Evolutionary conservation across 495 filamentous ascomycete genomes (phyloP), one percentile per base, ranked within the genome.

Genomic region (Talaromyces adpressus): DNA sequence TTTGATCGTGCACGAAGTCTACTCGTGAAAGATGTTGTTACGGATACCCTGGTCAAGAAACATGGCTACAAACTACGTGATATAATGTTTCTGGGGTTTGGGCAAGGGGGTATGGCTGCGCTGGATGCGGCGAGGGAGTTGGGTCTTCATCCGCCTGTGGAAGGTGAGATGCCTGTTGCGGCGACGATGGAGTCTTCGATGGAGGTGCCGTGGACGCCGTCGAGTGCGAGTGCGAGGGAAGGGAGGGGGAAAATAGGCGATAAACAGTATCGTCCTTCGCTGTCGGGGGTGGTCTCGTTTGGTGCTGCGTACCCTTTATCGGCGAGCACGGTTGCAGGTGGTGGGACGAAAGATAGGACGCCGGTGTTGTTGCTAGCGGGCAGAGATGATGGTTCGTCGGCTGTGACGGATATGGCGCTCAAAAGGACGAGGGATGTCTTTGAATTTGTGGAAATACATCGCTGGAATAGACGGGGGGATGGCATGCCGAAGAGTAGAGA

Each of bases 21-120:
- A 3, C 66, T 93, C 4, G 62, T 82, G 25, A 72, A 81, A 0
- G 77, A 79, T n/a, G 64, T 95, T 0, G 73, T 96, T 0, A 76
- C 81, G 12, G 79, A 83, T 6, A 80, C 79, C 0, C 72, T 97
- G 16, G 67, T 93, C 0, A 67, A 64, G 16, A 87, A 84, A 67
- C 96, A 89, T 66, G 90, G 89, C 8, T 98, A 88, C 80, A 76
- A 76, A 49, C 62, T 76, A 20, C 74, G 82, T 22, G 88, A 92
- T 68, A 83, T 98, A 8, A 67, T 96, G 66, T 69, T 97, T 11
- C 85, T 93, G 63, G 94, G 94, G 4, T 91, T 89, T 63, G 92
- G 91, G 4, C 94, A 98, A 73, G 93, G 94, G 7, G 94, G 88
- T 4, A 90, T 92, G 80, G 79, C 85, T 7, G 92, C 86, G 16